Evolutionary conservation across 2,329 filamentous ascomycete species (phyloP).

Genomic region (Stachybotrys echinatus): DNA sequence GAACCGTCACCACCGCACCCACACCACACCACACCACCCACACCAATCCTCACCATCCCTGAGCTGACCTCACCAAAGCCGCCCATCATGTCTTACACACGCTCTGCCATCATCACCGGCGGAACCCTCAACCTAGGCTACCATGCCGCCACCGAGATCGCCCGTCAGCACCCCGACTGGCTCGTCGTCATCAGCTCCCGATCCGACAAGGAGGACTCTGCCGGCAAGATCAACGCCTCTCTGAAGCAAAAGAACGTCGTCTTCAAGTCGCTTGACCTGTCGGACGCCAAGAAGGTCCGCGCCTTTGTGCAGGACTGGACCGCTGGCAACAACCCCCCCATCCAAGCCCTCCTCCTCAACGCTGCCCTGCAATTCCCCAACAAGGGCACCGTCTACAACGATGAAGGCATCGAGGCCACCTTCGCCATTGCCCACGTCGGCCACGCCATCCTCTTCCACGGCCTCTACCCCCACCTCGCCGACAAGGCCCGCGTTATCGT

Average conservation of each 20-base stretch:
- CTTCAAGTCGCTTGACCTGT: slow-evolving; percentile 39
- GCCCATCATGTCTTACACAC: too few species aligned
- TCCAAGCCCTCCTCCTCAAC: slow-evolving; percentile 27
- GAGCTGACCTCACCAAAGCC: too few species aligned
- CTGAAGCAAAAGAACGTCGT: slow-evolving; percentile 32
- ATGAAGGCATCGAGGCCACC: slow-evolving; percentile 38
- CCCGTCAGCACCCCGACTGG: slow-evolving; percentile 31
- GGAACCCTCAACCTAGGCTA: slow-evolving; percentile 40
- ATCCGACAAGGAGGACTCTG: slow-evolving; percentile 32
- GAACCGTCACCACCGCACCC: too few species aligned
- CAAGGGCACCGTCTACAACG: slow-evolving; percentile 22
- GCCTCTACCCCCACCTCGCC: slow-evolving; percentile 34
- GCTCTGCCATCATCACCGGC: slow-evolving; percentile 35
- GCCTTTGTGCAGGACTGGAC: slow-evolving; percentile 32
- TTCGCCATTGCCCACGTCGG: slow-evolving; percentile 47
- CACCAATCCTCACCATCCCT: too few species aligned
- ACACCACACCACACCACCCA: too few species aligned
- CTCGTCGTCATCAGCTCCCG: slow-evolving; percentile 37
- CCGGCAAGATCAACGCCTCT: slow-evolving; percentile 34
- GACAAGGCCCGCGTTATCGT: slow-evolving; percentile 36
- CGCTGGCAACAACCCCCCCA: too few species aligned
- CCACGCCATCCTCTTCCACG: slow-evolving; percentile 43
- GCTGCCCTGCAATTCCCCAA: slow-evolving; percentile 28
- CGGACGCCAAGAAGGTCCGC: slow-evolving; percentile 31
- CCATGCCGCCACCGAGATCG: slow-evolving; percentile 31